Base-by-base conservation (phyloP, 352 stramenopile species). In the Phytophthora tubulina region DNA sequence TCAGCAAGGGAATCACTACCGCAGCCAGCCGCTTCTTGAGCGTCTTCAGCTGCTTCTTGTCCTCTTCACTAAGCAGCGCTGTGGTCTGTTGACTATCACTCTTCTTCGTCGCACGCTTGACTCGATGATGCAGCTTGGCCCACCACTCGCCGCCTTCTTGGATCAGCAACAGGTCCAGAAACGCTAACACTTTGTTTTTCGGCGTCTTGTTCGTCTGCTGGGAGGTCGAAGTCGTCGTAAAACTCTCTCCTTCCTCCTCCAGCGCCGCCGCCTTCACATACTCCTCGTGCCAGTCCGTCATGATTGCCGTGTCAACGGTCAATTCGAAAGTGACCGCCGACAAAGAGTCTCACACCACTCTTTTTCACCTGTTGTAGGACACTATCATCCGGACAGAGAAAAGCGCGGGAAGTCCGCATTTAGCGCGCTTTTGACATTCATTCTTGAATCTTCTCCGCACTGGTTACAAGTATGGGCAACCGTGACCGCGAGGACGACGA, bases 71-170 rank as follows among this genome's bases (percentile, higher is more conserved):
- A 27, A 27, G 21, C 38, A 62, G n/a, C 3, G 7, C 6, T 17
- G 30, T 53, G 27, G 27, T 17, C 31, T 58, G 27, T 15, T 63
- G 42, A 50, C 58, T 53, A 41, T 62, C 64, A 60, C 36, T 67
- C 31, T 71, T 63, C 6, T 49, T 61, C 4, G 55, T 17, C 14
- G 35, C 42, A 14, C 32, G n/a, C 33, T 72, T 48, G 13, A 14
- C 30, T 46, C 33, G 59, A 53, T 21, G 49, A 21, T 10, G 45
- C 33, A 63, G 27, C 39, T 70, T 61, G 21, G 21, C n/a, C 68
- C 68, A 77, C 61, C 70, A 81, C 44, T 78, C 62, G 17, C 74
- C 74, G 21, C 70, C 74, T 71, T 81, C 74, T 21, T 81, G 51
- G 3, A 4, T 27, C 46, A 81, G 44, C 3, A 81, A 41, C 13